Base-by-base conservation (phyloP, 768 basidiomycete species). In the Daedalea quercina region DNA sequence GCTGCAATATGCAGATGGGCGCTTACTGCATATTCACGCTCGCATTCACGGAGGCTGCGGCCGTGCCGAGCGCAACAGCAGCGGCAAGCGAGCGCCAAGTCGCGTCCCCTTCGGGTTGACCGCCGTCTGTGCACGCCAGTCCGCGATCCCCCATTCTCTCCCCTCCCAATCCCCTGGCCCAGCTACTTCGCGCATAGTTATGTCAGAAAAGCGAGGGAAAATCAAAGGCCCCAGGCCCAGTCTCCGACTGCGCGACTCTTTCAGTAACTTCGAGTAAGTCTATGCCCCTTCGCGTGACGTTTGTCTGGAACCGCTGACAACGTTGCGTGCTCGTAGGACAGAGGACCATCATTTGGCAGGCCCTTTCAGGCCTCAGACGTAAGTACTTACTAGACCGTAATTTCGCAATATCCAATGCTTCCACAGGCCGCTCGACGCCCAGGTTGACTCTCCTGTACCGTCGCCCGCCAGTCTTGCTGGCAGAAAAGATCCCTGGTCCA, bases 281-380 rank as follows among this genome's bases (percentile, higher is more conserved):
- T n/a, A 28, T 24, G 44, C 41, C 50, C 25, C 51, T 44, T 46
- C 35, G 35, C 33, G 37, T 55, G 46, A n/a, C 46, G 60, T 22
- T 43, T 60, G 34, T 44, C 31, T 40, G 26, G 24, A 28, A 24
- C 42, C 41, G 17, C 43, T 63, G n/a, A n/a, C 44, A 60, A 58
- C 53, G n/a, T 67, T 41, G 43, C 53, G 60, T 28, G 65, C 70
- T 69, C 67, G 70, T 62, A 84, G 81, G 62, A 66, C 72, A 48
- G 81, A 84, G 63, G 75, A 66, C 23, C 84, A 84, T 65, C 83
- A 85, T 60, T 74, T 85, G 24, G 69, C 80, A 9, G 82, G 82
- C 35, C 73, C 82, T 3, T 81, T 86, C 65, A 65, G 80, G 48
- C 77, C 80, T 2, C 80, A 84, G 65, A 85, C 82, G 84, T 85